Evolutionary conservation across 768 basidiomycete genomes (phyloP).

Genomic region (Lentinula guzmanii): DNA sequence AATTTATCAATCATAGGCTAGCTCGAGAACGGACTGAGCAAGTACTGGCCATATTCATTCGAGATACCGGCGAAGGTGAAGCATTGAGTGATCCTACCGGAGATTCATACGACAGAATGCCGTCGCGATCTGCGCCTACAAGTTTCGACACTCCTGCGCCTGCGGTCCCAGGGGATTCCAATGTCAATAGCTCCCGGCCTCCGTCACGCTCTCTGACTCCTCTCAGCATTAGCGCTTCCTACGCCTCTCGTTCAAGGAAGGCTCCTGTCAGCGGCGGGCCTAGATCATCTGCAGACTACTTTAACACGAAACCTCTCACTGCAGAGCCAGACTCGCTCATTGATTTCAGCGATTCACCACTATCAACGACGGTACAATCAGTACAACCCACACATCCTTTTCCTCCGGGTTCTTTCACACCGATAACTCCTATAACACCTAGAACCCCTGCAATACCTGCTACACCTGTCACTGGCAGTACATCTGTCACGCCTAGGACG

Average conservation of each 20-base stretch:
- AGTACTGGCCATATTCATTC: constrained; percentile 76
- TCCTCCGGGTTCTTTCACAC: neutral
- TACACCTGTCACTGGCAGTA: constrained; percentile 8
- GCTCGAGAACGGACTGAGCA: constrained; percentile 65
- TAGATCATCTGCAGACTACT: neutral
- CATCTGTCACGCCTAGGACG: neutral
- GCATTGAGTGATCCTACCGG: constrained; percentile 66
- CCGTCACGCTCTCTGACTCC: constrained; percentile 8
- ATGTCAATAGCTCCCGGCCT: constrained; percentile 5
- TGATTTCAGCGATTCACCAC: neutral
- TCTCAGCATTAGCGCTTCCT: neutral
- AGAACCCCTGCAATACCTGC: neutral
- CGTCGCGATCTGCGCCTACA: neutral
- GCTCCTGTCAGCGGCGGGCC: neutral
- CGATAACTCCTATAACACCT: constrained; percentile 2
- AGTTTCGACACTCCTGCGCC: neutral
- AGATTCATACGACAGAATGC: constrained; percentile 13
- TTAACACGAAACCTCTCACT: neutral
- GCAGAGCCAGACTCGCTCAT: neutral
- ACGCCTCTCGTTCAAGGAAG: neutral
- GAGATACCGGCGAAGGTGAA: constrained; percentile 53
- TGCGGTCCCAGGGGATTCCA: neutral
- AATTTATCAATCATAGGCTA: constrained; percentile 26
- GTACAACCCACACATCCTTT: neutral
- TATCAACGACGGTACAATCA: neutral